Conservation (phyloP, 2,329 filamentous ascomycete genomes). For the Aspergillus sergii region DNA sequence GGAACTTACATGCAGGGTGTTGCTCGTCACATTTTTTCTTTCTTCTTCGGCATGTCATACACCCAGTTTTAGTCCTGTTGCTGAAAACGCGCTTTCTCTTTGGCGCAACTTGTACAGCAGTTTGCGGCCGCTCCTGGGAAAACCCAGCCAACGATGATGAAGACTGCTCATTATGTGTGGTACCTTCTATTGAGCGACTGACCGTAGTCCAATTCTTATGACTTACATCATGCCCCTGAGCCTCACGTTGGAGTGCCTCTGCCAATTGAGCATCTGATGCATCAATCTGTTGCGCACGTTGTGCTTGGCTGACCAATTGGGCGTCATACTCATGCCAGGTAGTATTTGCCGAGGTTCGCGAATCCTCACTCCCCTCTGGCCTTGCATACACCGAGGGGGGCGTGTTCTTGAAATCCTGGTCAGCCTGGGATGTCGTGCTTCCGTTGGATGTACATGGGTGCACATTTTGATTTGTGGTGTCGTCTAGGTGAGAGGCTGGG, state of each 20-base stretch:
- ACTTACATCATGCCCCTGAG: slow-evolving; percentile 43
- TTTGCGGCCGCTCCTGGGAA: slow-evolving; percentile 34
- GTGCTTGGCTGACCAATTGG: slow-evolving; percentile 49
- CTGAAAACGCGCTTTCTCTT: slow-evolving; percentile 68
- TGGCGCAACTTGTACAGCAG: slow-evolving; percentile 42
- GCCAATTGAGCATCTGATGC: slow-evolving; percentile 55
- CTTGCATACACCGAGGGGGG: slow-evolving; percentile 25
- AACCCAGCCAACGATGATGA: slow-evolving; percentile 36
- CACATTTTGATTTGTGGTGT: slow-evolving; percentile 27
- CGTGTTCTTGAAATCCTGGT: slow-evolving; percentile 25
- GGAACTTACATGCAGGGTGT: slow-evolving; percentile 80
- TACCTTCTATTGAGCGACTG: slow-evolving; percentile 42
- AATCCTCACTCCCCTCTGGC: slow-evolving; percentile 34
- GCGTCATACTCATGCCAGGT: slow-evolving; percentile 44
- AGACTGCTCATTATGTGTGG: slow-evolving; percentile 37
- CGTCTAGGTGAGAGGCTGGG: slow-evolving; percentile 43
- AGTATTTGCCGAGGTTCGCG: slow-evolving; percentile 29
- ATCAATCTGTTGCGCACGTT: slow-evolving; percentile 48
- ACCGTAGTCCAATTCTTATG: slow-evolving; percentile 33
- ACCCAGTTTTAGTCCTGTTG: slow-evolving; percentile 94
- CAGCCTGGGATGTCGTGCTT: slow-evolving; percentile 17
- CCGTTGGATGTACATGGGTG: slow-evolving; percentile 24
- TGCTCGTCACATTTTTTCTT: slow-evolving; percentile 99
- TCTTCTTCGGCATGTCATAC: slow-evolving; percentile 83
- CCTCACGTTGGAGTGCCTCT: slow-evolving; percentile 55